These are phyloP conservation scores for Irineochytrium annulatum DNA, from an alignment of 192 early-diverging fungal species.

Conservation along the genomic window DNA sequence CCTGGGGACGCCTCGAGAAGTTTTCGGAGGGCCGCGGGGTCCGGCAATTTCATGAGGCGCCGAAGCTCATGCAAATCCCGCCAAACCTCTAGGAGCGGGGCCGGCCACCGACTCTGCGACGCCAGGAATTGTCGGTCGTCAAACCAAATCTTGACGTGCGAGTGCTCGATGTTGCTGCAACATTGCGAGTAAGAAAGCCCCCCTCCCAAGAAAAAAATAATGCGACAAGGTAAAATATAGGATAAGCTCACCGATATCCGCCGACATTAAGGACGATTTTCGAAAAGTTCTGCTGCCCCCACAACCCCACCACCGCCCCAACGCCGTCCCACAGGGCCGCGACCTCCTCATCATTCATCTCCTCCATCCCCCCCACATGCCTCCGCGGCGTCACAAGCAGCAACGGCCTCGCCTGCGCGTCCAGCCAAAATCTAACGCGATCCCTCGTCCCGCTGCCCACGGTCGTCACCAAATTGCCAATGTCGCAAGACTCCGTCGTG, in stretches of 20 bases:
- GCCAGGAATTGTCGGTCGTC: background rate
- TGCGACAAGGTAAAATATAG: background rate
- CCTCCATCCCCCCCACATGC: slow-evolving; percentile 11
- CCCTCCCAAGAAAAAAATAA: background rate
- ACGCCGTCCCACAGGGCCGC: slow-evolving; percentile 5
- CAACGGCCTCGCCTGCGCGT: slow-evolving; percentile 14
- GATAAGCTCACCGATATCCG: background rate
- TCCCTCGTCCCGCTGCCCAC: too few relatives aligned
- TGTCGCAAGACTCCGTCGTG: background rate
- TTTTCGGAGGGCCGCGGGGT: background rate
- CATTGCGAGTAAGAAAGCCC: background rate
- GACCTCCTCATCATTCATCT: slow-evolving; percentile 4
- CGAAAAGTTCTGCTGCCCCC: slow-evolving; percentile 2
- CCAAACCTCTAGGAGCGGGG: background rate
- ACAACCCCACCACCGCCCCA: background rate
- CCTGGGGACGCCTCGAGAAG: background rate
- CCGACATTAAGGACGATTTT: slow-evolving; percentile 20
- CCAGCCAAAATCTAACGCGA: slow-evolving; percentile 12
- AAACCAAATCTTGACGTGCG: slow-evolving; percentile 21
- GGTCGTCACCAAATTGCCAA: background rate
- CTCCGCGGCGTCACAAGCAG: slow-evolving; percentile 13
- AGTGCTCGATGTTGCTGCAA: slow-evolving; percentile 17
- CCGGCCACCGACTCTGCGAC: background rate
- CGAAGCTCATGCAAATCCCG: slow-evolving; percentile 11
- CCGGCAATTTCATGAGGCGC: slow-evolving; percentile 13